Percentiles rank a stretch among this genome's conserved stretches.
phyloP scores from a whole-genome alignment of 2,329 filamentous ascomycete species.

The Podosphaera aphanis region DNA sequence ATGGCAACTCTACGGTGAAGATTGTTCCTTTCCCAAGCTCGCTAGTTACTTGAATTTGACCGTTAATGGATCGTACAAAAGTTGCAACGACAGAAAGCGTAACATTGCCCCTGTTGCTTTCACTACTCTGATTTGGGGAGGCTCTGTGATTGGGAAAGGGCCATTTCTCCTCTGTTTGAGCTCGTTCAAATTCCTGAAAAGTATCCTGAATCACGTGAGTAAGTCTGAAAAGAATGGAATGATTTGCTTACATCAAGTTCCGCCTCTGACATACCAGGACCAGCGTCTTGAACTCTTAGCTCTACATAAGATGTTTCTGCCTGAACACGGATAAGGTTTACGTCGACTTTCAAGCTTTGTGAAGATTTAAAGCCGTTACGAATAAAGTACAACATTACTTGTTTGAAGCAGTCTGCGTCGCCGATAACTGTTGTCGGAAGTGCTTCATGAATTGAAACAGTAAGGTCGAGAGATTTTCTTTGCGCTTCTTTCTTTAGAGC shows the following conservation, averaged over 20 bases:
- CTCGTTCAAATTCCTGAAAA: conserved; percentile 10
- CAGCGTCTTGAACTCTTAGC: conserved; percentile 9
- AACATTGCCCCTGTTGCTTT: neutral
- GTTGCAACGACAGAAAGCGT: conserved; percentile 8
- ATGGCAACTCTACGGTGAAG: conserved; percentile 9
- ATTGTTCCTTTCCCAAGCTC: conserved; percentile 11
- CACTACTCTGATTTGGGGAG: neutral
- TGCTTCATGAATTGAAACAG: conserved; percentile 6
- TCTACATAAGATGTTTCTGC: conserved; percentile 5
- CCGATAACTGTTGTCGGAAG: conserved; percentile 9
- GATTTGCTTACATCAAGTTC: conserved; percentile 7
- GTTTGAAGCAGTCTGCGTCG: conserved; percentile 7
- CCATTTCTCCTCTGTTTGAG: conserved; percentile 7
- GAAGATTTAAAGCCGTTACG: conserved; percentile 7
- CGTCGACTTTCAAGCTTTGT: conserved; percentile 9
- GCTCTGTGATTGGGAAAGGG: conserved; percentile 1
- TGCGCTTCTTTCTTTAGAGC: conserved; percentile 5
- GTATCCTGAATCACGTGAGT: conserved; percentile 3
- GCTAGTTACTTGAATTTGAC: conserved; percentile 9
- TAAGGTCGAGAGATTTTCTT: conserved; percentile 7
- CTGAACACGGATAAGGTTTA: conserved; percentile 4
- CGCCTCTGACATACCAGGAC: conserved; percentile 9
- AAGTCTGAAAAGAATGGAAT: neutral
- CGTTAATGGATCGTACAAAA: conserved; percentile 9
- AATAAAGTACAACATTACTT: conserved; percentile 8